Percentiles rank a stretch among this genome's conserved stretches.
Evolutionary conservation across 148 eudicot genomes (phyloP).

Genomic region (Rhododendron williamsianum): DNA sequence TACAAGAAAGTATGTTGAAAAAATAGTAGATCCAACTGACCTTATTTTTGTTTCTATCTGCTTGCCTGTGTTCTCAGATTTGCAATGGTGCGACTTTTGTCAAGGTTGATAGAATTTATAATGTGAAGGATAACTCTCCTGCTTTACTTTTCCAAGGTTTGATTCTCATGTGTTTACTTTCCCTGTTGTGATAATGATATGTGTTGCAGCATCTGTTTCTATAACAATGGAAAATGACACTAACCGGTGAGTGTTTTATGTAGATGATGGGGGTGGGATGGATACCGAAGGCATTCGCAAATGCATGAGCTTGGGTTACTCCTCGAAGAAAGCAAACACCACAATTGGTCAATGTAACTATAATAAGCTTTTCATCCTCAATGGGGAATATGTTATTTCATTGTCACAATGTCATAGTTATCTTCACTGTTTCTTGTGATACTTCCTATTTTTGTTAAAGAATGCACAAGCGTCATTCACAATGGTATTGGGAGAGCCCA

Average conservation of each 20-base stretch:
- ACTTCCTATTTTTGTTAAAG: background rate
- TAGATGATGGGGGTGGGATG: conserved; percentile 99
- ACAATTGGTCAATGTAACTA: conserved; percentile 91
- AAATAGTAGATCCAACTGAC: background rate
- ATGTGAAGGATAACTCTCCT: conserved; percentile 73
- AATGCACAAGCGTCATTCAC: background rate
- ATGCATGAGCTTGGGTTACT: conserved; percentile 99
- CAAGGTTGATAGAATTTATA: conserved; percentile 74
- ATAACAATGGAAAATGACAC: background rate
- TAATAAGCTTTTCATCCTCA: background rate
- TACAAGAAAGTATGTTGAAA: background rate
- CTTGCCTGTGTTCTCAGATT: conserved; percentile 43
- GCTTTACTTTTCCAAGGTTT: conserved; percentile 83
- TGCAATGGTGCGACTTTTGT: conserved; percentile 86
- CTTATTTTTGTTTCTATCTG: conserved; percentile 6
- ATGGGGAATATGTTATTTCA: background rate
- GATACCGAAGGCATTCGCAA: conserved; percentile 80
- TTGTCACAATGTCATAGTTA: background rate
- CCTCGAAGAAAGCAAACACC: conserved; percentile 75
- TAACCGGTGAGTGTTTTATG: conserved; percentile 1
- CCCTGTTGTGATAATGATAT: background rate
- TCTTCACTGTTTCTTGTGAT: background rate
- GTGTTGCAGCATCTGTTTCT: conserved; percentile 5
- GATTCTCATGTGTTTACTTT: conserved; percentile 7
- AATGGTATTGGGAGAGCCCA: background rate